Conservation (phyloP, 2,329 filamentous ascomycete genomes). For the Colletotrichum tropicicola region DNA sequence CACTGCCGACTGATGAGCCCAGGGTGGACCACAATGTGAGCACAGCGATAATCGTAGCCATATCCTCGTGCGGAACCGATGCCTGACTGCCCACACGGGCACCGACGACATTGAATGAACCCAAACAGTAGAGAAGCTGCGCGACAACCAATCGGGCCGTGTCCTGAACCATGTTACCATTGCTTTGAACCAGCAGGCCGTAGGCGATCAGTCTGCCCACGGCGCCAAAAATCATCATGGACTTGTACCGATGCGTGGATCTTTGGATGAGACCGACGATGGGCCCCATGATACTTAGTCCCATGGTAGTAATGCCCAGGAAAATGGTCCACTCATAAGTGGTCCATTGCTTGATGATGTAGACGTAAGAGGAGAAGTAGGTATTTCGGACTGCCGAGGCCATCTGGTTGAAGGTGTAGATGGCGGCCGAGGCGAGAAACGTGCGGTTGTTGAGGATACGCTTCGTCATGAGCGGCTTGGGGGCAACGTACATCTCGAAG, state of each 20-base stretch:
- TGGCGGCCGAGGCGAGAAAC: conserved; percentile 39
- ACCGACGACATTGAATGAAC: conserved; percentile 49
- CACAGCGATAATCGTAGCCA: conserved; percentile 47
- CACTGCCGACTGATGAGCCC: conserved; percentile 47
- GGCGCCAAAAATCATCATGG: conserved; percentile 48
- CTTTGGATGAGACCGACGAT: conserved; percentile 46
- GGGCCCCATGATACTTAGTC: conserved; percentile 46
- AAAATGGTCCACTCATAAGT: conserved; percentile 52
- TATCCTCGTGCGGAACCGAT: conserved; percentile 52
- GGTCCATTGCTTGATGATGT: conserved; percentile 51
- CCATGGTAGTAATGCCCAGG: conserved; percentile 48
- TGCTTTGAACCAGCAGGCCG: conserved; percentile 41
- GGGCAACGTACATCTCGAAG: conserved; percentile 44
- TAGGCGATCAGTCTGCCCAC: conserved; percentile 46
- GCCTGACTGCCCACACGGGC: conserved; percentile 49
- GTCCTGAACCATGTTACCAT: conserved; percentile 41
- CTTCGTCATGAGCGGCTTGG: conserved; percentile 43
- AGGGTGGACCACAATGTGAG: conserved; percentile 49
- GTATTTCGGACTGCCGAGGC: conserved; percentile 46
- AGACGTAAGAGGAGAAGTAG: conserved; percentile 47
- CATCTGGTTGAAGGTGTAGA: conserved; percentile 45
- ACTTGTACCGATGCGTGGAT: conserved; percentile 50
- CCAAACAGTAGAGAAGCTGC: conserved; percentile 47
- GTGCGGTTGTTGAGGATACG: conserved; percentile 41
- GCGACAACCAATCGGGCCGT: conserved; percentile 44